Evolutionary conservation across 208 protist species (phyloP), one percentile per base, ranked within the genome.

Genomic region (Herpetomonas samuelpessoai): DNA sequence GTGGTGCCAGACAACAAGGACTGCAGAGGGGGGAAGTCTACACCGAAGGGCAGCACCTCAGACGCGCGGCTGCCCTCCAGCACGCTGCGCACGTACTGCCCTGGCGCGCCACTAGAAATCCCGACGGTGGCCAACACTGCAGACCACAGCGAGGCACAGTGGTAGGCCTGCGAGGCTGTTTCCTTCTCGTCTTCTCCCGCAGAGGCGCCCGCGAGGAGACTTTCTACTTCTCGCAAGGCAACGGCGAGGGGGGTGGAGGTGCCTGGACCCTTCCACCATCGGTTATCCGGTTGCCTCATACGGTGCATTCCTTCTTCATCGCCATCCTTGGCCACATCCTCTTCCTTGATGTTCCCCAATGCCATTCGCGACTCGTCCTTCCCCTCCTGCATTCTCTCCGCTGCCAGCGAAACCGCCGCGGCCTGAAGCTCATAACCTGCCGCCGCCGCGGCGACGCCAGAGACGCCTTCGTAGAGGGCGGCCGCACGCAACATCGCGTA

Each of bases 71-170:
- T 14, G 31, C 27, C 44, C 28, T 35, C 35, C 25, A 79, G 46
- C 0, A 61, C 58, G 14, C 59, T 47, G 29, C 73, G 73, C 22
- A 79, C 28, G 56, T 79, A 74, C 58, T 74, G 73, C 24, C 65
- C 73, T 1, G 46, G 24, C 16, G 41, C 51, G 41, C 67, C 66
- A 48, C 71, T 67, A n/a, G 65, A 66, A 3, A 69, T 3, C n/a
- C 51, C 60, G 24, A 68, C 53, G 39, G 73, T 57, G 1, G 60
- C 39, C 48, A 64, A 26, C 1, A 74, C 48, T 4, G 58, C 62
- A 12, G 72, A 45, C 62, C 62, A 76, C n/a, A n/a, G n/a, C n/a
- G n/a, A n/a, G n/a, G n/a, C n/a, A n/a, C n/a, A n/a, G n/a, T n/a
- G n/a, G n/a, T n/a, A n/a, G n/a, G n/a, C n/a, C n/a, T n/a, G n/a